Evolutionary conservation across 768 basidiomycete species (phyloP).

Genomic region (Dioszegia crocea): DNA sequence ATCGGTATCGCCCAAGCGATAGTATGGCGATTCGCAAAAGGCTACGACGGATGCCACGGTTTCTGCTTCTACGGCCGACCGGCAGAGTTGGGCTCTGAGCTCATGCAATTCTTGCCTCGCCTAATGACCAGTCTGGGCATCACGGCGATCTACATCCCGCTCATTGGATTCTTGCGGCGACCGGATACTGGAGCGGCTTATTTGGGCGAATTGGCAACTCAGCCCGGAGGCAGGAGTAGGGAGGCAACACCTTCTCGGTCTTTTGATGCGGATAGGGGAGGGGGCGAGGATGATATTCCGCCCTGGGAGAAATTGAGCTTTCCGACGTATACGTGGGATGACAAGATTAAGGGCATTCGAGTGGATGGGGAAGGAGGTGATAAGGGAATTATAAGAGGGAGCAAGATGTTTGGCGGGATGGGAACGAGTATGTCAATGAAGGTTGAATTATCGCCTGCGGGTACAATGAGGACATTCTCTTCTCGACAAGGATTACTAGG

Average conservation of each 20-base stretch:
- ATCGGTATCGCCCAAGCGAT: constrained; percentile 12
- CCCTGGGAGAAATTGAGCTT: constrained; percentile 25
- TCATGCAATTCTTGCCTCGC: constrained; percentile 24
- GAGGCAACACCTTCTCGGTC: constrained; percentile 1
- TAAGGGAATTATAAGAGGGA: not conserved
- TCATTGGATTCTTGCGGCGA: constrained; percentile 22
- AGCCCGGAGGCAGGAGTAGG: constrained; percentile 1
- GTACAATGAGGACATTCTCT: constrained; percentile 1
- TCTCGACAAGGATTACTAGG: not conserved
- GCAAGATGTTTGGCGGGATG: constrained; percentile 5
- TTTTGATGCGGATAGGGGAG: not conserved
- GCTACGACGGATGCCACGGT: constrained; percentile 6
- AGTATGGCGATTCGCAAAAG: constrained; percentile 6
- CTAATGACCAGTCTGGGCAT: constrained; percentile 16
- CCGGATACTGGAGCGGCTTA: constrained; percentile 12
- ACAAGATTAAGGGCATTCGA: constrained; percentile 7
- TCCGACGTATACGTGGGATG: constrained; percentile 13
- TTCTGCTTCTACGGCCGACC: constrained; percentile 13
- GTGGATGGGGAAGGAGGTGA: not conserved
- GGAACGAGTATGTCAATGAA: constrained; percentile 1
- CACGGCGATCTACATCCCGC: constrained; percentile 13
- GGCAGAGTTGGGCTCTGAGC: not conserved
- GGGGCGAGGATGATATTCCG: constrained; percentile 1
- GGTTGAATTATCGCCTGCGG: not conserved
- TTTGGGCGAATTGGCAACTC: constrained; percentile 1